Percentiles rank a stretch among this genome's conserved stretches.
These are phyloP conservation scores for Aspergillaceae sp. DNA, from an alignment of 2,329 filamentous ascomycete species.

Conservation along the genomic window DNA sequence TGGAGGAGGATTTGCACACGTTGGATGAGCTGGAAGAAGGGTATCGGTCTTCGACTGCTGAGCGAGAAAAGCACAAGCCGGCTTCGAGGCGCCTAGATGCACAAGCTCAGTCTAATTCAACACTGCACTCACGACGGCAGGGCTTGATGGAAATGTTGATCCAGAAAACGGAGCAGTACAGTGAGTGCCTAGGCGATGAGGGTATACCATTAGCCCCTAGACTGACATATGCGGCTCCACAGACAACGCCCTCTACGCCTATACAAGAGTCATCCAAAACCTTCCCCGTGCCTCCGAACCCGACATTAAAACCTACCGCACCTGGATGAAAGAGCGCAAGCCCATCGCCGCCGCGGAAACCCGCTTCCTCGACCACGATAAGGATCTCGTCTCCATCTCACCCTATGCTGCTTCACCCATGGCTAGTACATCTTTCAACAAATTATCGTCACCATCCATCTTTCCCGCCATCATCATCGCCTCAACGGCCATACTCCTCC, in stretches of 20 bases:
- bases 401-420: constrained; percentile 10
- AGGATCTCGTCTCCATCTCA: constrained; percentile 37
- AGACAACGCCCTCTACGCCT: constrained; percentile 39
- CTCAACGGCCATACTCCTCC: constrained; percentile 47
- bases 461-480: constrained; percentile 39
- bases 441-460: constrained; percentile 11
- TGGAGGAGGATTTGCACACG: constrained; percentile 67
- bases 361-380: constrained; percentile 43
- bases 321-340: constrained; percentile 45
- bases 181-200: constrained; percentile 30
- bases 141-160: constrained; percentile 48
- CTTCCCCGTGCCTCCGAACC: constrained; percentile 38
- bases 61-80: constrained; percentile 24
- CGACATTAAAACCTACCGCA: constrained; percentile 45
- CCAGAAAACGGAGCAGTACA: constrained; percentile 54
- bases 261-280: constrained; percentile 39
- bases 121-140: constrained; percentile 46
- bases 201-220: not conserved
- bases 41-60: constrained; percentile 24
- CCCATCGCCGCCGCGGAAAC: constrained; percentile 45
- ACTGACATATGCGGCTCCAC: constrained; percentile 2
- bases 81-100: constrained; percentile 35
- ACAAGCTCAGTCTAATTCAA: constrained; percentile 44
- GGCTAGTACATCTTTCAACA: too few relatives aligned
- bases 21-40: constrained; percentile 54